Base-by-base conservation (phyloP, 106 monocot genomes). In the Dendrobium chrysotoxum region DNA sequence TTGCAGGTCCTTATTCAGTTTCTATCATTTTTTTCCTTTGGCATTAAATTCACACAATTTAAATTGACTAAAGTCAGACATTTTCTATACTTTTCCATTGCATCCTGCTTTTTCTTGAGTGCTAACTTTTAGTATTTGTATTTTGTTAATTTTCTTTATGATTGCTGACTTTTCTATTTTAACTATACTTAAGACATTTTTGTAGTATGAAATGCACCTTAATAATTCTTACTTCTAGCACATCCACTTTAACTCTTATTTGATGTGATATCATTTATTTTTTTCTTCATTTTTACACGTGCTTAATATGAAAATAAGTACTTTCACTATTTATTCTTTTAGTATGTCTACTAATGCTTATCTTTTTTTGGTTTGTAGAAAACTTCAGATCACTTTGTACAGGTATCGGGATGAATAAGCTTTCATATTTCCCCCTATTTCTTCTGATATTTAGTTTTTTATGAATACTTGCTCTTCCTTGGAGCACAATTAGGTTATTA, bases 361-460 rank as follows among this genome's bases (percentile, higher is more conserved):
- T 28, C 50, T 78, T 45, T 75, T 81, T 80, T 76, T 67, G 21
- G 71, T 90, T 35, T 88, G 85, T 92, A 99, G 98, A 88, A 85
- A 98, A 95, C 83, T 99, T 99, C 83, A 86, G 92, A 80, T 88
- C 89, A 30, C 95, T 99, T 72, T 99, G 98, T 79, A 95, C 89
- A 86, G 95, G 98, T 99, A 90, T 46, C 45, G 71, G 1, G 5
- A 40, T 75, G 15, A 58, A 58, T 20, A 30, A 46, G 8, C 4
- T 70, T 70, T 76, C 40, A 12, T 26, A n/a, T 41, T 70, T 5
- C n/a, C 23, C 11, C 50, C n/a, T 40, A 50, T 75, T 75, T 75
- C 46, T 40, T 74, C 41, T 76, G 50, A 47, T 47, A 15, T 26
- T 40, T 76, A 13, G 26, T 47, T 76, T 75, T 9, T 47, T 3